phyloP scores from a whole-genome alignment of 257 asterid genomes.

The Nemophila menziesii region DNA sequence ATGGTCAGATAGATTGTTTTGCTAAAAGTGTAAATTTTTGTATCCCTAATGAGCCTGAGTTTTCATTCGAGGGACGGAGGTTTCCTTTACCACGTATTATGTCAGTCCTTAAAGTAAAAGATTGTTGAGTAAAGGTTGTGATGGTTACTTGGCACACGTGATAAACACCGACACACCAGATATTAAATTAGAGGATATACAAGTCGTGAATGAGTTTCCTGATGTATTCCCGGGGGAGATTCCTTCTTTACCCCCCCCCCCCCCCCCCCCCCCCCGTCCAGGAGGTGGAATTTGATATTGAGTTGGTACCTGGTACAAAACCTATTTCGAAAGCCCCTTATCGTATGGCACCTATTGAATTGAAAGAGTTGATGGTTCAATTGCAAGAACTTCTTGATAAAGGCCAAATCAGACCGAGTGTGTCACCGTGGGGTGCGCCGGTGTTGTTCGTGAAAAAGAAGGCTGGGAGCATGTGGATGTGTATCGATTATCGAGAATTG shows the following conservation, averaged over 20 bases:
- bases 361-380: slow-evolving; percentile 2
- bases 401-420: neutral
- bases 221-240: slow-evolving; percentile 4
- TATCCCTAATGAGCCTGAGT: neutral
- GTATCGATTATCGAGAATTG: neutral
- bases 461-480: neutral
- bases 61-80: neutral
- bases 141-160: neutral
- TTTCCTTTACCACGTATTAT: neutral
- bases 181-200: neutral
- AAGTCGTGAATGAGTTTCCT: neutral
- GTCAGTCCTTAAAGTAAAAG: neutral
- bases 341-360: neutral
- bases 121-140: neutral
- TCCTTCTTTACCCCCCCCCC: slow-evolving; percentile 1
- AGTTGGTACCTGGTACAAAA: neutral
- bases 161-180: neutral
- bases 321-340: neutral
- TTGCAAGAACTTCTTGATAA: neutral
- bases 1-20: too few species aligned
- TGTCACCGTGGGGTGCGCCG: neutral
- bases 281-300: slow-evolving; percentile 1
- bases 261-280: neutral
- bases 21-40: neutral
- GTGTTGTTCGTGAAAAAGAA: neutral